Base-by-base conservation (phyloP, 2,329 filamentous ascomycete species). In the Phialophora tarda region DNA sequence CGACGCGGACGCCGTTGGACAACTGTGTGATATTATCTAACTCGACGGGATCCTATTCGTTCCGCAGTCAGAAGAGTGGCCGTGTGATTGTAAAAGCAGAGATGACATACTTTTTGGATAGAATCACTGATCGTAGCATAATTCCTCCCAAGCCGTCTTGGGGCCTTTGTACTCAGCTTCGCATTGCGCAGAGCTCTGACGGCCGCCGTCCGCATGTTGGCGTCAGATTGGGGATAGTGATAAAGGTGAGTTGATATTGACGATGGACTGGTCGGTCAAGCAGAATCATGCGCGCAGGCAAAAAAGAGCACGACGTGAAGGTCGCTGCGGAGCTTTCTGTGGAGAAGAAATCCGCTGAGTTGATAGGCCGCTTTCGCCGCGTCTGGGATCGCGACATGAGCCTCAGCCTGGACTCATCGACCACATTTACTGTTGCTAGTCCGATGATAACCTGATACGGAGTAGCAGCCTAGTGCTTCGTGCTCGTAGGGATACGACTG, bases 1-100 rank as follows among this genome's bases (percentile, higher is more conserved):
- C 95, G 66, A 99, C 92, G 65, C 94, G 91, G 71, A 99, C 82
- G 75, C 95, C 95, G 85, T 99, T 99, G 58, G 92, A 83, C 17
- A 99, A 87, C 1, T 89, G 93, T 7, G 93, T 96, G 74, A 98
- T 89, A 71, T 90, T 84, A 78, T 97, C 92, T 73, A 97, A 87
- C 71, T 97, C 92, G 57, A 89, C 89, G 14, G 92, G 92, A 76
- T 98, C 93, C 88, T 91, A 72, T 51, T 57, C n/a, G 55, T 53
- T 38, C n/a, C n/a, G 34, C 26, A 32, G 65, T 61, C 28, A 62
- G 62, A 54, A 23, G 14, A 44, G 14, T 41, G 44, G 44, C 54
- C 34, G 32, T 48, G 48, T 51, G 48, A 17, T 58, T 14, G 28
- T 64, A 26, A 28, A 34, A 3, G 56, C 10, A 59, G 17, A n/a